These are phyloP conservation scores for Ascochyta koolunga DNA, from an alignment of 2,329 filamentous ascomycete genomes.

Conservation along the genomic window DNA sequence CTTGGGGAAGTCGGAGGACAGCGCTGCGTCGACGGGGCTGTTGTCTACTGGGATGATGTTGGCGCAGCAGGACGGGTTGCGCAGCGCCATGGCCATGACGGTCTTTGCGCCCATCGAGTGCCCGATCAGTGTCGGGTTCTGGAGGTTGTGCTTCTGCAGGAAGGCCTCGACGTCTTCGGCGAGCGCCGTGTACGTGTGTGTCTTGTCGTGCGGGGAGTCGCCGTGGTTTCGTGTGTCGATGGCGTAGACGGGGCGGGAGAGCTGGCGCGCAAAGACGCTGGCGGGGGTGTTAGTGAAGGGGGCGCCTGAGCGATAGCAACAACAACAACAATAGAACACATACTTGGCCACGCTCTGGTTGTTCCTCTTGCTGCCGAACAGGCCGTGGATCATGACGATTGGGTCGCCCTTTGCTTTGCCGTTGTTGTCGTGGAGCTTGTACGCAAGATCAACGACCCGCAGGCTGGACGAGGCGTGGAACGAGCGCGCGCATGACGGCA, in stretches of 20 bases:
- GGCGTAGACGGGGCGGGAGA: constrained; percentile 81
- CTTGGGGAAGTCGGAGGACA: constrained; percentile 75
- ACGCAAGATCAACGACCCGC: constrained; percentile 41
- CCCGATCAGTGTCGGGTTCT: constrained; percentile 78
- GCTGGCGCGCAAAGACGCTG: constrained; percentile 79
- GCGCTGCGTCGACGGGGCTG: constrained; percentile 79
- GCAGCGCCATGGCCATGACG: constrained; percentile 84
- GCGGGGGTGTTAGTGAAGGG: background rate
- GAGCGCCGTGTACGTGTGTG: constrained; percentile 82
- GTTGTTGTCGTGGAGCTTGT: constrained; percentile 43
- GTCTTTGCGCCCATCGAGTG: constrained; percentile 98
- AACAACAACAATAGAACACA: too few relatives aligned
- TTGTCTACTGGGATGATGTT: constrained; percentile 89
- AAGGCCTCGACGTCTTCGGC: constrained; percentile 83
- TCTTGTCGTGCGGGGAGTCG: constrained; percentile 76
- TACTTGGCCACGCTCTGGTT: constrained; percentile 94
- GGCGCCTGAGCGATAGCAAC: background rate
- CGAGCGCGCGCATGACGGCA: constrained; percentile 31
- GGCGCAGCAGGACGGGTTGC: constrained; percentile 68
- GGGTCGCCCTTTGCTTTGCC: constrained; percentile 58
- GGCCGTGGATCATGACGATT: constrained; percentile 87
- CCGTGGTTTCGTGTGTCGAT: constrained; percentile 93
- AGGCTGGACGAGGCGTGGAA: constrained; percentile 36
- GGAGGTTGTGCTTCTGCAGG: constrained; percentile 72
- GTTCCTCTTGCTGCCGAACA: constrained; percentile 96